Conservation (phyloP, 169 alveolate genomes). For the Cryptosporidium ubiquitum region DNA sequence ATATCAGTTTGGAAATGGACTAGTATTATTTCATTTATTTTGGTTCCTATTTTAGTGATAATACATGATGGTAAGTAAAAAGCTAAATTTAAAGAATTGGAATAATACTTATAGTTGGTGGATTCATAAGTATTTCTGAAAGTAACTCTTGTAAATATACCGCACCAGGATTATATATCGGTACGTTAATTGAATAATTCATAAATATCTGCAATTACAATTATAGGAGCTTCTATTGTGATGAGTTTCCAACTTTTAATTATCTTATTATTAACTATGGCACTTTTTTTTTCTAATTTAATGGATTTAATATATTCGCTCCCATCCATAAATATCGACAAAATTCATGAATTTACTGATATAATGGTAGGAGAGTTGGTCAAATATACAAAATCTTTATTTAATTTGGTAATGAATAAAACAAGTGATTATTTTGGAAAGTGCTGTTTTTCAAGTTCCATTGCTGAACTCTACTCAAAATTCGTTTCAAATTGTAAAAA, state of each 20-base stretch:
- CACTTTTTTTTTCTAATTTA: conserved; percentile 39
- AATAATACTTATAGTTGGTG: conserved; percentile 26
- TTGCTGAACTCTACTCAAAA: neutral
- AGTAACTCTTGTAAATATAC: conserved; percentile 63
- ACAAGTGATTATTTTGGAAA: neutral
- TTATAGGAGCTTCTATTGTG: conserved; percentile 43
- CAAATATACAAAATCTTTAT: neutral
- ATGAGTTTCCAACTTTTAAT: conserved; percentile 44
- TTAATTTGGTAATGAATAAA: neutral
- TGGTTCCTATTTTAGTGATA: conserved; percentile 7
- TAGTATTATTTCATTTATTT: conserved; percentile 11
- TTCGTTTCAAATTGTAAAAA: neutral
- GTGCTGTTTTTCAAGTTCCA: neutral
- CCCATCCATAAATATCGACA: conserved; percentile 27
- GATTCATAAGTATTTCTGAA: conserved; percentile 52
- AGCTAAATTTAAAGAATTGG: neutral
- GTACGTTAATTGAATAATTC: conserved; percentile 6
- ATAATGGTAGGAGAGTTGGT: neutral
- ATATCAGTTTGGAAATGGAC: conserved; percentile 26
- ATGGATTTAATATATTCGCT: conserved; percentile 54
- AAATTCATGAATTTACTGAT: neutral
- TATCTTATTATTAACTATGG: conserved; percentile 1
- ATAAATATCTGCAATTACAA: neutral
- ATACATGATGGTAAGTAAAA: conserved; percentile 50
- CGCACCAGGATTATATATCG: conserved; percentile 71